phyloP scores from a whole-genome alignment of 495 filamentous ascomycete genomes.

The Talaromyces adpressus region DNA sequence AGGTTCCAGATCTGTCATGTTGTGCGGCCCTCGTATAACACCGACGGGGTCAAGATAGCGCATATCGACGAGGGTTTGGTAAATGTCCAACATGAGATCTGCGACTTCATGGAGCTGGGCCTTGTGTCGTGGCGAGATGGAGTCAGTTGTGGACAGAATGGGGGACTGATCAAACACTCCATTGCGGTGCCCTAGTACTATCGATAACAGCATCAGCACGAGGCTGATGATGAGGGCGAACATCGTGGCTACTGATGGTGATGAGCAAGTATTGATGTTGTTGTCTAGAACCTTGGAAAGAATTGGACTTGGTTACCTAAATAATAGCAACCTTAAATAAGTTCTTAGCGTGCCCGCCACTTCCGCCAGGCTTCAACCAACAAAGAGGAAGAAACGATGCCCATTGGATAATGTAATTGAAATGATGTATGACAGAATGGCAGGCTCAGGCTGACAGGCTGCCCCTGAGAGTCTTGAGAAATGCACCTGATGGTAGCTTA shows the following conservation, averaged over 20 bases:
- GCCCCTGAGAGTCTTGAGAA: no score
- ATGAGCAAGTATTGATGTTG: neutral
- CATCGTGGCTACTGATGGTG: neutral
- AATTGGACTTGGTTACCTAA: neutral
- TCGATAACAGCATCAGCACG: neutral
- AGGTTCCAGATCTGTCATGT: conserved; percentile 9
- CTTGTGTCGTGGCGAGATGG: neutral
- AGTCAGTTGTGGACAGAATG: neutral
- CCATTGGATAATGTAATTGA: neutral
- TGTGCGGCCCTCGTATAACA: conserved; percentile 13
- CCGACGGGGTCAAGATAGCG: neutral
- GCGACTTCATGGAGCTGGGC: conserved; percentile 4
- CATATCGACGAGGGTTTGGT: conserved; percentile 1
- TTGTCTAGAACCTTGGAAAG: neutral
- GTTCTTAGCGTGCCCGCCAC: neutral
- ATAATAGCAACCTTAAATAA: neutral
- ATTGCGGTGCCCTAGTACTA: neutral
- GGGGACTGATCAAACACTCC: neutral
- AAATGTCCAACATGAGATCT: conserved; percentile 4
- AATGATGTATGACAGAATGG: no score
- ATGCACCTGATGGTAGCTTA: no score
- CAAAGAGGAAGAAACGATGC: neutral
- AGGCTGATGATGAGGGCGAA: neutral
- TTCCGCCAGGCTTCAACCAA: neutral
- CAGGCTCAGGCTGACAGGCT: no score